phyloP scores from a whole-genome alignment of 129 eudicot genomes.

The Saussurea involucrata region DNA sequence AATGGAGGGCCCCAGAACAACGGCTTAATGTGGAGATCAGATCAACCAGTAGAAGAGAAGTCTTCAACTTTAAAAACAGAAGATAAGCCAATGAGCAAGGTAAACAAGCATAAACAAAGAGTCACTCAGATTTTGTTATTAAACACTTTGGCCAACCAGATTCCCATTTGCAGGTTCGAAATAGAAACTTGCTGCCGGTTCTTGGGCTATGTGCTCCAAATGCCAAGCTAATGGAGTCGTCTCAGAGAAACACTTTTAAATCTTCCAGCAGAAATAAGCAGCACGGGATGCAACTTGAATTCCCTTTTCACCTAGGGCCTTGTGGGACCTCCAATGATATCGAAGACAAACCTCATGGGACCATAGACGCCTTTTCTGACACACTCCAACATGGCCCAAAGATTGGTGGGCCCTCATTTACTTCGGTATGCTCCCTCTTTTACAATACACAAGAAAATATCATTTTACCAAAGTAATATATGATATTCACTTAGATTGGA shows the following conservation, averaged over 20 bases:
- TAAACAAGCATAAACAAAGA: constrained; percentile 36
- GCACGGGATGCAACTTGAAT: constrained; percentile 41
- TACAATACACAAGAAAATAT: not conserved
- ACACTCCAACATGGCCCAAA: constrained; percentile 25
- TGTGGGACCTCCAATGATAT: constrained; percentile 35
- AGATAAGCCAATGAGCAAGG: constrained; percentile 31
- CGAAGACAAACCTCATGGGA: constrained; percentile 27
- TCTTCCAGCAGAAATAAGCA: constrained; percentile 41
- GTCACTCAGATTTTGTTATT: constrained; percentile 15
- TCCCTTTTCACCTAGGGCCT: constrained; percentile 49
- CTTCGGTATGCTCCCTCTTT: constrained; percentile 42
- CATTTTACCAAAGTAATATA: not conserved
- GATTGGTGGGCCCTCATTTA: constrained; percentile 36
- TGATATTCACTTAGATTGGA: not conserved
- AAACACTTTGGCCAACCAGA: constrained; percentile 21
- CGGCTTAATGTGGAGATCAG: constrained; percentile 28
- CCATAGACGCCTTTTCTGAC: constrained; percentile 20
- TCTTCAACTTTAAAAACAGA: constrained; percentile 24
- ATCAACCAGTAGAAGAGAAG: constrained; percentile 36
- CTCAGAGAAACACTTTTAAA: constrained; percentile 41
- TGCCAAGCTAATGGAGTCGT: constrained; percentile 49
- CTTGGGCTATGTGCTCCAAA: constrained; percentile 97
- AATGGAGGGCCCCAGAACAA: constrained; percentile 12
- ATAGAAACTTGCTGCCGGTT: constrained; percentile 48
- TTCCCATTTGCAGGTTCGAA: constrained; percentile 33